A percentile compares a stretch with the other conserved stretches of the same genome.
Evolutionary conservation across 805 yeast species (phyloP).

Genomic region (Myxozyma neotropica): DNA sequence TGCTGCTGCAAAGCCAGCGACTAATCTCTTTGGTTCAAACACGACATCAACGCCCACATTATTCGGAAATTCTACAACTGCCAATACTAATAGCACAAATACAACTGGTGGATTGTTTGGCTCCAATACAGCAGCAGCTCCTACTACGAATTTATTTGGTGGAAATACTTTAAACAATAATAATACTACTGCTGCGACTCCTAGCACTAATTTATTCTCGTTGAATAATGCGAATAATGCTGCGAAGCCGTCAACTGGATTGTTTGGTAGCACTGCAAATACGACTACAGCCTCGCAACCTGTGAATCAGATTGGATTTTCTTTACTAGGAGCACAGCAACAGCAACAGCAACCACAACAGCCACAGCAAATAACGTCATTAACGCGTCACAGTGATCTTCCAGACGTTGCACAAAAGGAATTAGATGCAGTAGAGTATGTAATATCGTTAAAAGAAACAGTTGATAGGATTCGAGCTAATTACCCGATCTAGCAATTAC

Average conservation of each 20-base stretch:
- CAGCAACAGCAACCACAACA: conserved; percentile 3
- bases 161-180: background rate
- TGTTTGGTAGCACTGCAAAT: conserved; percentile 10
- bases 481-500: conserved; percentile 42
- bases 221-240: background rate
- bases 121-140: background rate
- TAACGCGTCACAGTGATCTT: conserved; percentile 61
- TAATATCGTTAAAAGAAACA: background rate
- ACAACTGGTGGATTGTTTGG: conserved; percentile 12
- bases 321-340: background rate
- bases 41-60: conserved; percentile 1
- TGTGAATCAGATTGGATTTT: background rate
- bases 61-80: conserved; percentile 1
- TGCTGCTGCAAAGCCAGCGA: conserved; percentile 14
- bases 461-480: background rate
- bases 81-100: background rate
- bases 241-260: conserved; percentile 10
- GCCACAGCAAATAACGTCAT: conserved; percentile 49
- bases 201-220: background rate
- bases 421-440: conserved; percentile 54
- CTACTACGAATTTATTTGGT: background rate
- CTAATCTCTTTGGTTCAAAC: too few relatives aligned
- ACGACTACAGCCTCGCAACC: background rate
- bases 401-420: conserved; percentile 57
- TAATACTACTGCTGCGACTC: background rate